Conservation (phyloP, 192 early-diverging fungal genomes). For the Backusella tuberculispora region DNA sequence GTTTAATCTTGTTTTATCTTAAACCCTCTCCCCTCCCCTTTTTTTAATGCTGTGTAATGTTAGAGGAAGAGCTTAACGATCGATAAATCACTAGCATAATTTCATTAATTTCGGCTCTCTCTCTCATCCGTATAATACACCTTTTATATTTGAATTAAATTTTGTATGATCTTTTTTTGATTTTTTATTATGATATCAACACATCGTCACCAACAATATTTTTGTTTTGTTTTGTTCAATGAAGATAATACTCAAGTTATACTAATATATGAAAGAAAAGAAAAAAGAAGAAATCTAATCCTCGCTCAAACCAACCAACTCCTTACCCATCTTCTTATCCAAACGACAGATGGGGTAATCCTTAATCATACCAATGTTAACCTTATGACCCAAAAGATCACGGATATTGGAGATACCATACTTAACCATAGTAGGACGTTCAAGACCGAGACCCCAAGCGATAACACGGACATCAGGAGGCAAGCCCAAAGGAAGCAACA, state of each 20-base stretch:
- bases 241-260: constrained; percentile 5
- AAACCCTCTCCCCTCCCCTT: too few species aligned
- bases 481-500: constrained; percentile 95
- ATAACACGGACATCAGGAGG: constrained; percentile 93
- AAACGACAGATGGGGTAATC: constrained; percentile 89
- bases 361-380: constrained; percentile 89
- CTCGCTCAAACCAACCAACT: constrained; percentile 47
- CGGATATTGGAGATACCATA: constrained; percentile 94
- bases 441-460: constrained; percentile 96
- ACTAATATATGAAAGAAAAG: too few species aligned
- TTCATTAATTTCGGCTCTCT: too few species aligned
- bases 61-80: too few species aligned
- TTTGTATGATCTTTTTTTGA: not conserved
- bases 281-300: constrained; percentile 19
- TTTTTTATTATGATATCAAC: constrained; percentile 11
- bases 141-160: not conserved
- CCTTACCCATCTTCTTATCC: constrained; percentile 88
- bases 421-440: constrained; percentile 99
- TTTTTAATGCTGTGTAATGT: too few species aligned
- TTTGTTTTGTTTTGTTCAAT: constrained; percentile 2
- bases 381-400: constrained; percentile 92
- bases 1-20: too few species aligned
- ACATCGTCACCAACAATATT: not conserved
- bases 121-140: too few species aligned
- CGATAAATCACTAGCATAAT: too few species aligned